A percentile compares a stretch with the other conserved stretches of the same genome.
These are phyloP conservation scores for Crithidia sp. DNA, from an alignment of 208 protist genomes.

Conservation along the genomic window DNA sequence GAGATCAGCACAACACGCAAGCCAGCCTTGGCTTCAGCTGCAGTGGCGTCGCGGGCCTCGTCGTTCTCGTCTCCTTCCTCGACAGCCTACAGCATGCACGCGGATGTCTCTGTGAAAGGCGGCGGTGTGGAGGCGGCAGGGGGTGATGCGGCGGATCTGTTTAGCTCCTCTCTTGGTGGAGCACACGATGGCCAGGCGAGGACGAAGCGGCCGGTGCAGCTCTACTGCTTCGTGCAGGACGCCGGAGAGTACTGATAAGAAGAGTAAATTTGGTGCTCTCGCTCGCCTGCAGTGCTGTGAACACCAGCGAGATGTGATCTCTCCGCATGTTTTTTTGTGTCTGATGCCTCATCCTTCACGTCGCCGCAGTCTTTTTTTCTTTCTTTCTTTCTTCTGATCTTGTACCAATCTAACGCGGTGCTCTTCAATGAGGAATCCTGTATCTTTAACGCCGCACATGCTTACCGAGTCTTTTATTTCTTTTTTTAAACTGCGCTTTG, in stretches of 20 bases:
- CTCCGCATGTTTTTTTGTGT: background rate
- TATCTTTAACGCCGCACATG: no score
- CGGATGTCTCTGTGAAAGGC: conserved; percentile 21
- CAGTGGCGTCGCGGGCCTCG: background rate
- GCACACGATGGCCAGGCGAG: background rate
- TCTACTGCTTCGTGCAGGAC: conserved; percentile 83
- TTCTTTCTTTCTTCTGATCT: background rate
- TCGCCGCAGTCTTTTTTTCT: background rate
- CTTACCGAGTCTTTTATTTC: no score
- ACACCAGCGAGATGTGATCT: background rate
- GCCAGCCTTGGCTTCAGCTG: background rate
- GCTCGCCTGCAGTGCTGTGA: no score
- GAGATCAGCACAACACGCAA: conserved; percentile 49
- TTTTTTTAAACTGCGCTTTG: no score
- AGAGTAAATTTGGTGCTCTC: no score
- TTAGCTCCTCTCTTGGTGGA: background rate
- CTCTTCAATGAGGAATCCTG: no score
- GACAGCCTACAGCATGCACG: background rate
- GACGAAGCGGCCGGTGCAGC: conserved; percentile 29
- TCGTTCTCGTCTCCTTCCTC: background rate
- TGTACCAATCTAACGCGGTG: background rate
- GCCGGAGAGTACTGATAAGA: conserved; percentile 54
- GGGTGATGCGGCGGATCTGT: background rate
- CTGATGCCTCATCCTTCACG: background rate
- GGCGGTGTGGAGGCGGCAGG: conserved; percentile 14